Percentiles rank a stretch among this genome's conserved stretches.
Conservation (phyloP, 2,329 filamentous ascomycete species). For the Talaromyces sp. region DNA sequence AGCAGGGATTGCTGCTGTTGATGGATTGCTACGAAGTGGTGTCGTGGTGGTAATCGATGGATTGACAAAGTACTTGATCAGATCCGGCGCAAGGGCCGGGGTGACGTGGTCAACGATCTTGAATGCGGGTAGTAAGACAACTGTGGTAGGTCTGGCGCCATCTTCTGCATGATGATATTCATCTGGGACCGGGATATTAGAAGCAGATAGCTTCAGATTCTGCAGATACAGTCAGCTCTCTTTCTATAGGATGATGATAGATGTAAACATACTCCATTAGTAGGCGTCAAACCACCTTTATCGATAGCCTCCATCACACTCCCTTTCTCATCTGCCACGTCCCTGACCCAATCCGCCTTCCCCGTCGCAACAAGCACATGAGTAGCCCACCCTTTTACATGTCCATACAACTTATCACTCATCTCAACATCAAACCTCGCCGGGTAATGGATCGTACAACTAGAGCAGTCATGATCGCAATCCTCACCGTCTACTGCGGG, state of each 20-base stretch:
- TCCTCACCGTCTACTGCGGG: constrained; percentile 81
- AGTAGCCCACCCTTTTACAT: constrained; percentile 81
- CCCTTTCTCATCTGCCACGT: constrained; percentile 83
- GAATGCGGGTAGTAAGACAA: constrained; percentile 82
- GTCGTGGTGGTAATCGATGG: constrained; percentile 69
- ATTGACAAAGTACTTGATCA: constrained; percentile 70
- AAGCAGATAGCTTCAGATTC: constrained; percentile 87
- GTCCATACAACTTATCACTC: constrained; percentile 75
- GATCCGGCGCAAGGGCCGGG: constrained; percentile 65
- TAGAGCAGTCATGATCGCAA: constrained; percentile 81
- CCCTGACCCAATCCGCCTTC: constrained; percentile 89
- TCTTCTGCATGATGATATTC: constrained; percentile 58
- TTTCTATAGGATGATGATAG: background rate
- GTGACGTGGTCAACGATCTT: constrained; percentile 79
- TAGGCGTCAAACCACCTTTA: constrained; percentile 40
- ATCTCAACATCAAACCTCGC: constrained; percentile 70
- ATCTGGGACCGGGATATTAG: constrained; percentile 78
- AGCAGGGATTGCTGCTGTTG: constrained; percentile 18
- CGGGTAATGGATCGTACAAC: constrained; percentile 76
- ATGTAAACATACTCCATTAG: constrained; percentile 38
- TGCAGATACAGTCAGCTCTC: constrained; percentile 33
- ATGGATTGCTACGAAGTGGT: constrained; percentile 50
- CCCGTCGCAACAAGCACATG: constrained; percentile 92
- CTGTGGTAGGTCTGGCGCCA: constrained; percentile 64
- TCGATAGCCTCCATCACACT: constrained; percentile 76